Conservation (phyloP, 2,329 filamentous ascomycete genomes). For the Penicillium sp. region DNA sequence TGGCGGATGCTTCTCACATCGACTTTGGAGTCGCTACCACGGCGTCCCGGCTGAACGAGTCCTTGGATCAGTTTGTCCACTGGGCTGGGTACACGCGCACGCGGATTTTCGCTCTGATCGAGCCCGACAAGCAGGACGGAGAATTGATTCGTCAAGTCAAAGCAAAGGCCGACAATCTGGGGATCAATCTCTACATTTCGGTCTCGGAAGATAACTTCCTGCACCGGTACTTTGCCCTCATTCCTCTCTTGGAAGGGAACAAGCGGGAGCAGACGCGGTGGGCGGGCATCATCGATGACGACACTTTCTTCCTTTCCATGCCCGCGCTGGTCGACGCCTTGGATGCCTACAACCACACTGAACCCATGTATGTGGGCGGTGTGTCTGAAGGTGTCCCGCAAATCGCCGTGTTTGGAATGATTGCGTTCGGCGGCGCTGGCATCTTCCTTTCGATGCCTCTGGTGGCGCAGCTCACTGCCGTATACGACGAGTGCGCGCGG, state of each 20-base stretch:
- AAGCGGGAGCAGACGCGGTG: constrained; percentile 50
- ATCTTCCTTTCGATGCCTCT: constrained; percentile 58
- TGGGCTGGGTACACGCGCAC: constrained; percentile 56
- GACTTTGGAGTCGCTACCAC: constrained; percentile 59
- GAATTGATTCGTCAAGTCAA: constrained; percentile 26
- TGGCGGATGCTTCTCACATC: constrained; percentile 50
- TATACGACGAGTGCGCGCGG: constrained; percentile 51
- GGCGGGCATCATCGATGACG: constrained; percentile 60
- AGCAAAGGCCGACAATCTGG: constrained; percentile 36
- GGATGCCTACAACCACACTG: constrained; percentile 48
- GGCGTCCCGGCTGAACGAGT: constrained; percentile 50
- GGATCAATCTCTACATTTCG: constrained; percentile 44
- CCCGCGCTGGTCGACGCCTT: constrained; percentile 51
- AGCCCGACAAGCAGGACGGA: constrained; percentile 34
- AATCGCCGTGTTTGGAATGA: constrained; percentile 54
- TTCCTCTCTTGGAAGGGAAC: constrained; percentile 51
- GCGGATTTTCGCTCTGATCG: constrained; percentile 54
- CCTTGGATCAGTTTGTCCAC: constrained; percentile 53
- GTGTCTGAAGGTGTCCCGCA: constrained; percentile 57
- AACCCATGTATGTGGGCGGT: constrained; percentile 55
- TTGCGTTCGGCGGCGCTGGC: constrained; percentile 62
- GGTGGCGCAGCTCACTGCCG: constrained; percentile 47
- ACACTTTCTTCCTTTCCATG: constrained; percentile 62
- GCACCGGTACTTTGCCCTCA: constrained; percentile 57
- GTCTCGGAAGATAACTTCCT: constrained; percentile 39